Percentiles rank a stretch among this genome's conserved stretches.
Conservation (phyloP, 1,139 yeast genomes). For the Lodderomyces jiufengensis region DNA sequence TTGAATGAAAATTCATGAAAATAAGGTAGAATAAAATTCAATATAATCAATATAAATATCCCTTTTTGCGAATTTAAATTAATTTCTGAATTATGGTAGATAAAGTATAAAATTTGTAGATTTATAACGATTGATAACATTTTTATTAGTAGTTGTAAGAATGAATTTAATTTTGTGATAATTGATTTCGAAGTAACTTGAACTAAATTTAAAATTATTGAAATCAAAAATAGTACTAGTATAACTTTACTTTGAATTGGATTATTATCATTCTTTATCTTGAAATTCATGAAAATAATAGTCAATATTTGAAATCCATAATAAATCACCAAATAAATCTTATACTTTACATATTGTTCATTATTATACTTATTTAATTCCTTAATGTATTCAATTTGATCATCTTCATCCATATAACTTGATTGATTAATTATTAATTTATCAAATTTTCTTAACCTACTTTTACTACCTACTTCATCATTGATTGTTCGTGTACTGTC, state of each 20-base stretch:
- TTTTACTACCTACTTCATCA: slow-evolving; percentile 1
- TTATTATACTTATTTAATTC: slow-evolving; percentile 11
- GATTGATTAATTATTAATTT: slow-evolving; percentile 12
- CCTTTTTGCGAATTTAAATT: too few relatives aligned
- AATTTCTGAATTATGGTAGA: too few relatives aligned
- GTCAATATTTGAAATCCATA: slow-evolving; percentile 6
- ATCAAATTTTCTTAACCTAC: slow-evolving; percentile 15
- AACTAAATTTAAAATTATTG: slow-evolving; percentile 6
- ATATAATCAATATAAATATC: slow-evolving; percentile 19
- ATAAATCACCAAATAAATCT: slow-evolving; percentile 6
- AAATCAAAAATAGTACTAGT: slow-evolving; percentile 4
- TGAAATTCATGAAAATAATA: background rate
- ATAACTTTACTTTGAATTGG: background rate
- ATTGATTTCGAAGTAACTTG: background rate
- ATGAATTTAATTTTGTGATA: too few relatives aligned
- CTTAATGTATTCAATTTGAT: slow-evolving; percentile 19
- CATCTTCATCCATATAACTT: slow-evolving; percentile 18
- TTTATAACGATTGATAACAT: too few relatives aligned
- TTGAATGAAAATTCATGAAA: slow-evolving; percentile 15
- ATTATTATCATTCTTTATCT: too few relatives aligned
- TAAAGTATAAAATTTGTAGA: too few relatives aligned
- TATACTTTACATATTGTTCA: slow-evolving; percentile 6
- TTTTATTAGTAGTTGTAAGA: too few relatives aligned
- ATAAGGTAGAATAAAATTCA: slow-evolving; percentile 14
- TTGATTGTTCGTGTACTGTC: background rate